These are phyloP conservation scores for Ustilago sp. DNA, from an alignment of 1,284 basidiomycete genomes.

Conservation along the genomic window DNA sequence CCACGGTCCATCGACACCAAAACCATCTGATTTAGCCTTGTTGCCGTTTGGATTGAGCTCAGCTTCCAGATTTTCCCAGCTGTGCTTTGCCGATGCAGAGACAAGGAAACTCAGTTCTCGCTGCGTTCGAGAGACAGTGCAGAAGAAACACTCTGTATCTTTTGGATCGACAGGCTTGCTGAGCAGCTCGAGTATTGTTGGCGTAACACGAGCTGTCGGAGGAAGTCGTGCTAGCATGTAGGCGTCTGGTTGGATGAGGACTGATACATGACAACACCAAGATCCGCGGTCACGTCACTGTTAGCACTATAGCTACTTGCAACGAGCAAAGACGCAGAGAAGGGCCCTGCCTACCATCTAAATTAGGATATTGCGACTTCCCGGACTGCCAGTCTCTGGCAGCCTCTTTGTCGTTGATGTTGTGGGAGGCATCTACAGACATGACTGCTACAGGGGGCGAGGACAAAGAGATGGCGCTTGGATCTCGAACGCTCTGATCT, in stretches of 20 bases:
- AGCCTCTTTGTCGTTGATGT: slow-evolving; percentile 31
- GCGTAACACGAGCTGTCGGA: slow-evolving; percentile 10
- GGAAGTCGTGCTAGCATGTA: slow-evolving; percentile 38
- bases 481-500: no score
- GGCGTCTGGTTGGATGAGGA: slow-evolving; percentile 35
- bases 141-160: slow-evolving; percentile 16
- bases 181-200: slow-evolving; percentile 22
- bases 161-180: neutral
- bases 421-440: neutral
- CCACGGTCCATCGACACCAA: slow-evolving; percentile 36
- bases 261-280: slow-evolving; percentile 2
- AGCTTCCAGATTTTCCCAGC: slow-evolving; percentile 3
- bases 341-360: slow-evolving; percentile 29
- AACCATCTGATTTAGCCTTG: slow-evolving; percentile 14
- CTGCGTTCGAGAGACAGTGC: slow-evolving; percentile 42
- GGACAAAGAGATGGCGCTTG: neutral
- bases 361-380: slow-evolving; percentile 35
- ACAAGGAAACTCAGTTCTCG: slow-evolving; percentile 44
- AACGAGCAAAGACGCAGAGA: neutral
- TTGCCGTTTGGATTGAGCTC: slow-evolving; percentile 7
- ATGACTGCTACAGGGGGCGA: neutral
- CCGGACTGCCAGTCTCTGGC: slow-evolving; percentile 31
- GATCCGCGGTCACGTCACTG: no score
- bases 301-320: neutral
- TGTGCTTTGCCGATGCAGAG: slow-evolving; percentile 14